phyloP scores from a whole-genome alignment of 140 eudicot genomes.

The Bidens hawaiensis region DNA sequence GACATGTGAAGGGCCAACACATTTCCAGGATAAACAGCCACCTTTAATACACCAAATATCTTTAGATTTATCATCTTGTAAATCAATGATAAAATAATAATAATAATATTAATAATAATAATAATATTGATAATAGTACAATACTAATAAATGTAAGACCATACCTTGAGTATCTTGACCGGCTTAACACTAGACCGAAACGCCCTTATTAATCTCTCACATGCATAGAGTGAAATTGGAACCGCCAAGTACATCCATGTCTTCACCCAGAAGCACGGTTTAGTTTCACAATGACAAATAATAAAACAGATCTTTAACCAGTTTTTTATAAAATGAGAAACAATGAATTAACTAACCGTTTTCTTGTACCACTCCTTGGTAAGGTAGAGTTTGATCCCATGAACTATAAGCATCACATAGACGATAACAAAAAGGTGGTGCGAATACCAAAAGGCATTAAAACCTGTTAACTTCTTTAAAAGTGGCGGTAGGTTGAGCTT shows the following conservation, averaged over 20 bases:
- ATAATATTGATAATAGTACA: too few relatives aligned
- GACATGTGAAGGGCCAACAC: constrained; percentile 79
- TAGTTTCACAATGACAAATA: neutral
- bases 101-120: too few relatives aligned
- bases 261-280: neutral
- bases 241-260: constrained; percentile 24
- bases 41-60: constrained; percentile 27
- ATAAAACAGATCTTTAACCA: neutral
- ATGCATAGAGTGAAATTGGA: constrained; percentile 10
- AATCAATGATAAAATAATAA: neutral
- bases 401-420: constrained; percentile 69
- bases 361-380: constrained; percentile 83
- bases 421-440: constrained; percentile 86
- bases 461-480: constrained; percentile 77
- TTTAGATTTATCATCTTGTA: neutral
- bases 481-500: constrained; percentile 69
- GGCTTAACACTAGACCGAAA: constrained; percentile 12
- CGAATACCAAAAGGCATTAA: constrained; percentile 96
- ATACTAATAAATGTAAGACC: neutral
- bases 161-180: constrained; percentile 14
- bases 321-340: neutral
- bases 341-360: constrained; percentile 44
- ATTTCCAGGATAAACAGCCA: constrained; percentile 76
- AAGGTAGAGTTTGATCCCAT: constrained; percentile 76
- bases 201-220: constrained; percentile 16